Percentiles rank a stretch among this genome's conserved stretches.
Conservation (phyloP, 1,284 basidiomycete genomes). For the Malassezia furfur region DNA sequence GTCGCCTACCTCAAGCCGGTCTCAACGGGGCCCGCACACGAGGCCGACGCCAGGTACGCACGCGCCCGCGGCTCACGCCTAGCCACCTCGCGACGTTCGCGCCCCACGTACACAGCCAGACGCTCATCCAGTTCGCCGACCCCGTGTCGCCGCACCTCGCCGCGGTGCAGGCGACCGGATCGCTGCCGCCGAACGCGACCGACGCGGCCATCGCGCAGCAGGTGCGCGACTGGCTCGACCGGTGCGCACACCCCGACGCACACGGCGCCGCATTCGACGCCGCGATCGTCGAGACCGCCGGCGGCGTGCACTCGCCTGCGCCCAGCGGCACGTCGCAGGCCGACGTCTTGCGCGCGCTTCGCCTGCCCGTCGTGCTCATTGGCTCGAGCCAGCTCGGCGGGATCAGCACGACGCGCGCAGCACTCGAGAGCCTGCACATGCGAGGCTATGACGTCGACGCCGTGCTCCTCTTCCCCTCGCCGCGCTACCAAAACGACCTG, state of each 20-base stretch:
- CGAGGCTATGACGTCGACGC: constrained; percentile 81
- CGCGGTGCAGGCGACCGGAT: constrained; percentile 56
- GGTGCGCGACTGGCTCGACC: constrained; percentile 58
- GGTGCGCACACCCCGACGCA: background rate
- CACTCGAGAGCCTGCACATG: constrained; percentile 81
- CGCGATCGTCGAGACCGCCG: constrained; percentile 86
- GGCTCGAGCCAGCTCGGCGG: constrained; percentile 84
- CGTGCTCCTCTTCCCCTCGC: constrained; percentile 70
- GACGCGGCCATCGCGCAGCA: constrained; percentile 63
- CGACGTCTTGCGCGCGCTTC: constrained; percentile 53
- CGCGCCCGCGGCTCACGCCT: background rate
- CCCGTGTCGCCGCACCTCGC: constrained; percentile 91
- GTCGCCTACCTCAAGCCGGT: constrained; percentile 46
- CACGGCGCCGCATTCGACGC: constrained; percentile 9
- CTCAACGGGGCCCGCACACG: constrained; percentile 31
- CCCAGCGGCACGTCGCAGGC: constrained; percentile 72
- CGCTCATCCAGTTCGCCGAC: constrained; percentile 73
- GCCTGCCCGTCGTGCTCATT: constrained; percentile 75
- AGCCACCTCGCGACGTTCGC: constrained; percentile 29
- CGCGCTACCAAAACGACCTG: constrained; percentile 60
- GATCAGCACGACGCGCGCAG: constrained; percentile 83
- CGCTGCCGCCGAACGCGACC: constrained; percentile 22
- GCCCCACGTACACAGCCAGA: constrained; percentile 54
- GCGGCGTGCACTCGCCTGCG: constrained; percentile 87
- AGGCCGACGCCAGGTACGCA: constrained; percentile 26